Conservation (phyloP, 2,329 filamentous ascomycete species). For the Simplicillium sp. region DNA sequence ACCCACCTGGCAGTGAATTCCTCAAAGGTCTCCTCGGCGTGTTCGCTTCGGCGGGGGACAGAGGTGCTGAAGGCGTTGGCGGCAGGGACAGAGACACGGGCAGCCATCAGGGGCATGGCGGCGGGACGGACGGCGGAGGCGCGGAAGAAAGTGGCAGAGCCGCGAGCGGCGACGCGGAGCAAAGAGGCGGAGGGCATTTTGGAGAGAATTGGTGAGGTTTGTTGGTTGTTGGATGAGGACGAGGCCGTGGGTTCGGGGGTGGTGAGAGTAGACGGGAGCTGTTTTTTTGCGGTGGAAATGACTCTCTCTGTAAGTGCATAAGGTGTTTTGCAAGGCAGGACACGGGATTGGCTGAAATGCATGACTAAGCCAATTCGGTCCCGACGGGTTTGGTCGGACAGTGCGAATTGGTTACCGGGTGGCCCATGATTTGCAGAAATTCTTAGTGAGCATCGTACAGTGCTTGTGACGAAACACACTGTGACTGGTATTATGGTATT, state of each 20-base stretch:
- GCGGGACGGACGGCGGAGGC: slow-evolving; percentile 50
- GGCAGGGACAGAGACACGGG: slow-evolving; percentile 31
- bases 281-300: slow-evolving; percentile 2
- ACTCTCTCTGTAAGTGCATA: no score
- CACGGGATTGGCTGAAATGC: slow-evolving; percentile 1
- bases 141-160: slow-evolving; percentile 54
- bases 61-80: slow-evolving; percentile 56
- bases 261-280: slow-evolving; percentile 2
- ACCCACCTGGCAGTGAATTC: slow-evolving; percentile 94
- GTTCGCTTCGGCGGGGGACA: slow-evolving; percentile 44
- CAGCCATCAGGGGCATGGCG: slow-evolving; percentile 39
- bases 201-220: slow-evolving; percentile 15
- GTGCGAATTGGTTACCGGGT: slow-evolving; percentile 21
- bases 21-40: slow-evolving; percentile 96
- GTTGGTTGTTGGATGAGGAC: slow-evolving; percentile 1
- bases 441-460: slow-evolving; percentile 1
- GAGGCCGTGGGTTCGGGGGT: slow-evolving; percentile 8
- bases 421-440: neutral
- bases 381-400: slow-evolving; percentile 9
- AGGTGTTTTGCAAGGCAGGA: slow-evolving; percentile 13
- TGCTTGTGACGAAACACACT: no score
- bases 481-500: slow-evolving; percentile 1
- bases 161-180: slow-evolving; percentile 63
- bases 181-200: slow-evolving; percentile 58
- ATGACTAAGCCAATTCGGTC: slow-evolving; percentile 21